phyloP scores from a whole-genome alignment of 768 basidiomycete genomes.

The Xerocomellus chrysenteron region DNA sequence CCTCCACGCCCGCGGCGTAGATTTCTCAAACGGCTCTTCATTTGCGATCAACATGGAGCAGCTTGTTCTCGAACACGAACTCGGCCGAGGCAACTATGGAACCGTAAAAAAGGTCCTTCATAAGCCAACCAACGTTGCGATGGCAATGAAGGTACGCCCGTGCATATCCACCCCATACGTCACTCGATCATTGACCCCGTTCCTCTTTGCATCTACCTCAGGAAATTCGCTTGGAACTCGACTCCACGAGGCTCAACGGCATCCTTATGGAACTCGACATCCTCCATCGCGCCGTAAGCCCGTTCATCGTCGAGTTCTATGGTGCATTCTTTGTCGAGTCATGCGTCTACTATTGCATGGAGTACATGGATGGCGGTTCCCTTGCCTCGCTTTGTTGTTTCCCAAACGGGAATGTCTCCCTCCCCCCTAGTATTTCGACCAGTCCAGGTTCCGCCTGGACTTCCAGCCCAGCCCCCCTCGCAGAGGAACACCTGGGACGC shows the following conservation, averaged over 20 bases:
- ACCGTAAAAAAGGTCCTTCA: slow-evolving; percentile 96
- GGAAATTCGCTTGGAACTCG: slow-evolving; percentile 98
- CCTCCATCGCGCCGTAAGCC: slow-evolving; percentile 87
- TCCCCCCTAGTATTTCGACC: slow-evolving; percentile 32
- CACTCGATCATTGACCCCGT: slow-evolving; percentile 1
- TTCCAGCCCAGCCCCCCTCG: slow-evolving; percentile 40
- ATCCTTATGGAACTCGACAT: slow-evolving; percentile 99
- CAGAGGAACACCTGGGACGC: slow-evolving; percentile 78
- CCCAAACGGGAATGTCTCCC: slow-evolving; percentile 40
- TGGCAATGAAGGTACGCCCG: slow-evolving; percentile 94
- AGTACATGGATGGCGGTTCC: slow-evolving; percentile 98
- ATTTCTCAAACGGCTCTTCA: slow-evolving; percentile 87
- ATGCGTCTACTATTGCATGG: slow-evolving; percentile 99
- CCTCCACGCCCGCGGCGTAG: slow-evolving; percentile 82
- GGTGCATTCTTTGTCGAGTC: slow-evolving; percentile 99
- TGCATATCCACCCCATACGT: slow-evolving; percentile 4
- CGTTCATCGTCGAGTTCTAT: slow-evolving; percentile 96
- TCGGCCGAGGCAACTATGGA: slow-evolving; percentile 96
- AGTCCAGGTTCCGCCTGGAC: slow-evolving; percentile 36
- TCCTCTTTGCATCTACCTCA: slow-evolving; percentile 32
- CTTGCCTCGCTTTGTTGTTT: slow-evolving; percentile 70
- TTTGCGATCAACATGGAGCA: slow-evolving; percentile 96
- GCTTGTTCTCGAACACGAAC: slow-evolving; percentile 86
- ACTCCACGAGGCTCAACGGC: slow-evolving; percentile 87
- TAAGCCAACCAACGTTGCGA: slow-evolving; percentile 89